A percentile compares a stretch with the other conserved stretches of the same genome.
Conservation (phyloP, 148 eudicot species). For the Oxyria digyna region DNA sequence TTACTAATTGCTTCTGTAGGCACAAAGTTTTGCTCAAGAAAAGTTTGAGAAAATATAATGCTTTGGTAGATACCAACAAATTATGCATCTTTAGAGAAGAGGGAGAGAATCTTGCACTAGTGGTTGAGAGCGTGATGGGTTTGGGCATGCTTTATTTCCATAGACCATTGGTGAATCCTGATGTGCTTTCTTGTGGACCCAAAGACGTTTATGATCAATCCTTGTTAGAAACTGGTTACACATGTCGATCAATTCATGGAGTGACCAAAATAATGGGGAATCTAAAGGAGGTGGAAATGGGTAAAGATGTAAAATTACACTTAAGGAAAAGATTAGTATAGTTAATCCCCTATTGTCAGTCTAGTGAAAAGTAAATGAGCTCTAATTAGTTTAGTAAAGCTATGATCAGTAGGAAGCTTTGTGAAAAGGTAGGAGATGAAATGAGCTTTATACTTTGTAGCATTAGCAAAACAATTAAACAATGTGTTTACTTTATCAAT, state of each 20-base stretch:
- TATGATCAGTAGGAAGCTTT: not conserved
- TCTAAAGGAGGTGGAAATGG: not conserved
- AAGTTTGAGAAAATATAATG: not conserved
- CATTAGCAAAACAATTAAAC: not conserved
- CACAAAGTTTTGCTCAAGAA: too few species aligned
- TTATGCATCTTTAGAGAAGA: not conserved
- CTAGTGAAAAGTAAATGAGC: not conserved
- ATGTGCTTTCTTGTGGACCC: slow-evolving; percentile 1
- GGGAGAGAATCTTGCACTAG: not conserved
- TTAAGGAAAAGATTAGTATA: not conserved
- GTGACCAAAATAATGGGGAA: not conserved
- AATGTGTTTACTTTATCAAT: slow-evolving; percentile 2
- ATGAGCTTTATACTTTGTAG: not conserved
- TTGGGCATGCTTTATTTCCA: too few species aligned
- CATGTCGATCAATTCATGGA: not conserved
- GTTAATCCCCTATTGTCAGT: not conserved
- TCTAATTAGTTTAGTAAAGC: not conserved
- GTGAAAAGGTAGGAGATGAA: not conserved
- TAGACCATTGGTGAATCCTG: not conserved
- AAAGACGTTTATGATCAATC: not conserved
- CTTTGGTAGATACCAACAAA: not conserved
- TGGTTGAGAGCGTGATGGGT: not conserved
- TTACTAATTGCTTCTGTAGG: too few species aligned
- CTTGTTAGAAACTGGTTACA: not conserved
- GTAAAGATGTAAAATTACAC: not conserved